Evolutionary conservation across 2,329 filamentous ascomycete genomes (phyloP), one percentile per base, ranked within the genome.

Genomic region (Penicillium sp.): DNA sequence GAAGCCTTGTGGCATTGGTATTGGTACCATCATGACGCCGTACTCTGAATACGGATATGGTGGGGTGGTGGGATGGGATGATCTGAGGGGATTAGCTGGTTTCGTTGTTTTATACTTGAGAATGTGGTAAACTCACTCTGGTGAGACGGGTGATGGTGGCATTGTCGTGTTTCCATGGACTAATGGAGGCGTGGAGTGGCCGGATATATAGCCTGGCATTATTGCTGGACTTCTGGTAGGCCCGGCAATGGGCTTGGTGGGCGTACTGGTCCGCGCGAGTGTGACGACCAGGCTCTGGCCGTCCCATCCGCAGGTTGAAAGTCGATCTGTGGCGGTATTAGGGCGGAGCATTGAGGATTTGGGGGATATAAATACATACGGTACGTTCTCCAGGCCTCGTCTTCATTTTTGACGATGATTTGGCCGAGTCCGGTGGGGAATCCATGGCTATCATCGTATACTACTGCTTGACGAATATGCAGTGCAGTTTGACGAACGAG

Each of bases 381-480:
- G 55, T 76, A 77, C 34, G 75, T 77, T 22, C 73, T 65, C 75
- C 74, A 76, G 22, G 75, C 75, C 52, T 76, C 74, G 18, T 77
- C 75, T 60, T 76, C 74, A 44, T 76, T 75, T 34, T 77, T 77
- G 29, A 77, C 69, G 34, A 77, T 77, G 46, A 77, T 77, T 60
- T 77, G 75, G 2, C 75, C 75, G 2, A 77, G 59, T 14, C 75
- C 75, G 1, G 74, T 77, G 20, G 75, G 74, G 50, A 74, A 72
- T 5, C 75, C 75, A 56, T 76, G 69, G 40, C 66, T 69, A 52
- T 77, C 75, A 63, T 77, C 75, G 51, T 76, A 77, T 20, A 77
- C 75, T 18, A 77, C 75, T 1, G 75, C 75, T 56, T 77, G 74
- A 34, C 74, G 73, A 53, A 77, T 76, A 59, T 77, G 75, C 40